Conservation (phyloP, 305 asterid genomes). For the Fraxinus ornus region DNA sequence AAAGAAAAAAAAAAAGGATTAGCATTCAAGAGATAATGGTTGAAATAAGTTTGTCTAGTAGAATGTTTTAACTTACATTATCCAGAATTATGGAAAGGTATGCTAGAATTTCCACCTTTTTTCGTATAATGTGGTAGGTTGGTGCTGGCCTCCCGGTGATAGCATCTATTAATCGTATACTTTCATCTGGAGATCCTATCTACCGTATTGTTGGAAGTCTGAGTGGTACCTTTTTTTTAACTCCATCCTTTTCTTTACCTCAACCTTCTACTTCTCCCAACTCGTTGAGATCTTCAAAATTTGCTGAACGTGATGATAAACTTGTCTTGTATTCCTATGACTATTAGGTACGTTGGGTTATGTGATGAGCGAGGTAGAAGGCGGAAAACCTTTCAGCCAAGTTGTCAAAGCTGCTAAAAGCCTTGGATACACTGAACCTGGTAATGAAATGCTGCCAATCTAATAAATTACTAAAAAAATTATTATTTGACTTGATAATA, state of each 20-base stretch:
- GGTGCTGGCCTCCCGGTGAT: slow-evolving; percentile 99
- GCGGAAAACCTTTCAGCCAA: slow-evolving; percentile 82
- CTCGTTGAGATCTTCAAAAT: slow-evolving; percentile 21
- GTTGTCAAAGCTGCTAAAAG: slow-evolving; percentile 80
- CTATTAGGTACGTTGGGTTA: slow-evolving; percentile 85
- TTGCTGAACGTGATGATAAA: slow-evolving; percentile 17
- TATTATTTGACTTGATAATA: not conserved
- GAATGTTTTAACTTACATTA: not conserved
- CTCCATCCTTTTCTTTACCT: slow-evolving; percentile 1
- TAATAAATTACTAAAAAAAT: slow-evolving; percentile 12
- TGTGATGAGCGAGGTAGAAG: slow-evolving; percentile 92
- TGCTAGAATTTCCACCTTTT: slow-evolving; percentile 2
- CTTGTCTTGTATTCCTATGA: slow-evolving; percentile 16
- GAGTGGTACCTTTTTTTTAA: slow-evolving; percentile 53
- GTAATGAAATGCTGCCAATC: slow-evolving; percentile 32
- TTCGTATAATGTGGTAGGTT: slow-evolving; percentile 51
- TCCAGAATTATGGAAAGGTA: slow-evolving; percentile 9
- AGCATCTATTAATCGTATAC: slow-evolving; percentile 73
- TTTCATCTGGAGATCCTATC: slow-evolving; percentile 83
- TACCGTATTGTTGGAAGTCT: slow-evolving; percentile 77
- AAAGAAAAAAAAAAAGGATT: not conserved
- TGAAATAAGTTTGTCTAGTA: not conserved
- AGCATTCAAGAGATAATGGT: not conserved
- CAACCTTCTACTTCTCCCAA: not conserved
- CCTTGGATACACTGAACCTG: slow-evolving; percentile 98